Base-by-base conservation (phyloP, 768 basidiomycete species). In the Plicaturopsis crispa region DNA sequence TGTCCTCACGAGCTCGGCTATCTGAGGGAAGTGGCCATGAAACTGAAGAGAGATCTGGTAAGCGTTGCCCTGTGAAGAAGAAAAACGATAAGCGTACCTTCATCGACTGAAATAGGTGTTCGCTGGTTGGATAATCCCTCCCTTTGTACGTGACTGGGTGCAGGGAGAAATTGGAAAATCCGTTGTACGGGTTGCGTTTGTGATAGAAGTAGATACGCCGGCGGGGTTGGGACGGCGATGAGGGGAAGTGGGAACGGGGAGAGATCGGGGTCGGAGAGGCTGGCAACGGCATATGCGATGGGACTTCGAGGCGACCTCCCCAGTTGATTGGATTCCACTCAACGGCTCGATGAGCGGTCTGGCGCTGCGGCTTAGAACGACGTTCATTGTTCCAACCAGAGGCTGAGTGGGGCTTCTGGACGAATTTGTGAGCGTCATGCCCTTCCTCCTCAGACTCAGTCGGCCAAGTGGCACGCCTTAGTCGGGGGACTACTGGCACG, bases 81-180 rank as follows among this genome's bases (percentile, higher is more conserved):
- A 17, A 23, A 12, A 26, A 20, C 23, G 20, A 5, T 8, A 42
- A 23, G 46, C 55, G 8, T 39, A 78, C 80, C 54, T 83, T 84
- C 60, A 84, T 72, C 2, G 83, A 78, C 47, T 85, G 83, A 49
- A 83, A 85, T 8, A 85, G 68, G 55, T 85, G 84, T 52, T 84
- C 84, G 50, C 80, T 80, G 1, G 83, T 86, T 1, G 82, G 80
- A 50, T 84, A 86, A 38, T 58, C 65, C 51, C 75, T 79, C 28
- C 75, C 75, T 22, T 74, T 67, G 52, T 81, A 78, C 7, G 62
- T 48, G 7, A 86, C 72, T 31, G 73, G 64, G 53, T 84, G 81
- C 1, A 73, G 54, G 7, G 84, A 84, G 54, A 84, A 84, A 54
- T 83, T 83, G 30, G 81, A 82, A 49, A 84, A 83, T 5, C 77